Percentiles rank a stretch among this genome's conserved stretches.
phyloP scores from a whole-genome alignment of 2,329 filamentous ascomycete species.

The Exserohilum rostratum region DNA sequence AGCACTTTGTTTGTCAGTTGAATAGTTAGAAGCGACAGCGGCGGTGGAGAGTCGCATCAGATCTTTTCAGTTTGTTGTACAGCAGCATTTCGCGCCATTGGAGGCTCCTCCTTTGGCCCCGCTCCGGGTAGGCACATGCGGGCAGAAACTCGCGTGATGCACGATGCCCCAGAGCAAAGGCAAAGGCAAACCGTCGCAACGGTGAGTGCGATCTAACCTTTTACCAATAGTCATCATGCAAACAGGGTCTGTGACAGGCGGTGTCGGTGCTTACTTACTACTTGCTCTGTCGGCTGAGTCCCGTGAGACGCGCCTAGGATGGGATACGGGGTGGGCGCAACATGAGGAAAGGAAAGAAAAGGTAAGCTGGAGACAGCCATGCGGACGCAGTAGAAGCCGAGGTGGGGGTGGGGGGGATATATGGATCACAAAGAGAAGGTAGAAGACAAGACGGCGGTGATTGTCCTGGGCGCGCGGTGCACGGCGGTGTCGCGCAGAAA shows the following conservation, averaged over 20 bases:
- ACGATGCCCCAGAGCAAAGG: background rate
- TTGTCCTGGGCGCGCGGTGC: background rate
- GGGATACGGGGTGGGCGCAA: slow-evolving; percentile 3
- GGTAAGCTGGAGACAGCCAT: slow-evolving; percentile 1
- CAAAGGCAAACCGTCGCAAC: slow-evolving; percentile 31
- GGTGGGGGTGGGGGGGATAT: background rate
- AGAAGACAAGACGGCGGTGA: background rate
- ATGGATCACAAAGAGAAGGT: no score
- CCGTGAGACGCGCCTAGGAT: slow-evolving; percentile 1
- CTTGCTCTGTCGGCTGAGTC: background rate
- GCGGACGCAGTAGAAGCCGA: background rate
- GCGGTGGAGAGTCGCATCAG: slow-evolving; percentile 14
- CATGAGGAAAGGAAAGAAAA: background rate
- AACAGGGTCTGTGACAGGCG: background rate
- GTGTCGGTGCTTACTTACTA: slow-evolving; percentile 12
- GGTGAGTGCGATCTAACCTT: slow-evolving; percentile 39
- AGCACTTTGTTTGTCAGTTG: background rate
- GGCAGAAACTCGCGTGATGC: slow-evolving; percentile 8
- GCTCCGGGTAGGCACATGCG: slow-evolving; percentile 10
- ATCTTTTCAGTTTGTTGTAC: slow-evolving; percentile 27
- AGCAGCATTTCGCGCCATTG: slow-evolving; percentile 34
- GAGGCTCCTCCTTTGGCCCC: slow-evolving; percentile 31
- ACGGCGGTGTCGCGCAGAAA: background rate
- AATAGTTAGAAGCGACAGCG: background rate
- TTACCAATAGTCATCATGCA: slow-evolving; percentile 41